These are phyloP conservation scores for Bryoerythrophyllum caledonicum DNA, from an alignment of 225 moss, liverwort and hornwort species.

Conservation along the genomic window DNA sequence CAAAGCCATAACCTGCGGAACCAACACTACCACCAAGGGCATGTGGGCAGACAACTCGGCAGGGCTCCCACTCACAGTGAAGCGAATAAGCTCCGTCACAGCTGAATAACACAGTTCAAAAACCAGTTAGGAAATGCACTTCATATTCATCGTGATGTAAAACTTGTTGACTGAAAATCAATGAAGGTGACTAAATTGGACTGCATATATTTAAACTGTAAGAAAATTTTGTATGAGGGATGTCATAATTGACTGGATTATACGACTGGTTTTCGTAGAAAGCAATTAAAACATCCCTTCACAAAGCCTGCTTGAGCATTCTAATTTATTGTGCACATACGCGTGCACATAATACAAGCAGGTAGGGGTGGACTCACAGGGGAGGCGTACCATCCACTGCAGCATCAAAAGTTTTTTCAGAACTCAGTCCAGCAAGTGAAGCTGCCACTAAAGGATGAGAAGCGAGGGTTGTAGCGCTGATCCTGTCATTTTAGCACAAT, in stretches of 20 bases:
- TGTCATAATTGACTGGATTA: neutral
- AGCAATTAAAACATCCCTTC: neutral
- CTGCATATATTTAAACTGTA: neutral
- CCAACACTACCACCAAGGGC: slow-evolving; percentile 91
- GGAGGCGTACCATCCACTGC: slow-evolving; percentile 99
- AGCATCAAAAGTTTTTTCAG: slow-evolving; percentile 96
- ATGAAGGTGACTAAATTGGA: neutral
- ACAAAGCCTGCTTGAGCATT: slow-evolving; percentile 12
- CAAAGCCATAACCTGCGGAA: slow-evolving; percentile 92
- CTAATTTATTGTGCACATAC: slow-evolving; percentile 3
- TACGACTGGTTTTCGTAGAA: neutral
- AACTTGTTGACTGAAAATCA: slow-evolving; percentile 5
- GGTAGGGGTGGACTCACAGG: slow-evolving; percentile 95
- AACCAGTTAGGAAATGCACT: neutral
- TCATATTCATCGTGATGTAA: slow-evolving; percentile 11
- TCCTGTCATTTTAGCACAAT: slow-evolving; percentile 37
- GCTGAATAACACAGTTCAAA: slow-evolving; percentile 52
- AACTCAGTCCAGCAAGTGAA: slow-evolving; percentile 78
- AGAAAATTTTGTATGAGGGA: neutral
- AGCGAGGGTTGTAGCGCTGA: slow-evolving; percentile 76
- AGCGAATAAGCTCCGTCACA: slow-evolving; percentile 86
- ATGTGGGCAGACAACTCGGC: slow-evolving; percentile 85
- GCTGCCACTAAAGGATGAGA: slow-evolving; percentile 89
- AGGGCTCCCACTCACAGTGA: slow-evolving; percentile 81
- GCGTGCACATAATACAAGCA: slow-evolving; percentile 49